Base-by-base conservation (phyloP, 148 eudicot species). In the Agrostemma githago region DNA sequence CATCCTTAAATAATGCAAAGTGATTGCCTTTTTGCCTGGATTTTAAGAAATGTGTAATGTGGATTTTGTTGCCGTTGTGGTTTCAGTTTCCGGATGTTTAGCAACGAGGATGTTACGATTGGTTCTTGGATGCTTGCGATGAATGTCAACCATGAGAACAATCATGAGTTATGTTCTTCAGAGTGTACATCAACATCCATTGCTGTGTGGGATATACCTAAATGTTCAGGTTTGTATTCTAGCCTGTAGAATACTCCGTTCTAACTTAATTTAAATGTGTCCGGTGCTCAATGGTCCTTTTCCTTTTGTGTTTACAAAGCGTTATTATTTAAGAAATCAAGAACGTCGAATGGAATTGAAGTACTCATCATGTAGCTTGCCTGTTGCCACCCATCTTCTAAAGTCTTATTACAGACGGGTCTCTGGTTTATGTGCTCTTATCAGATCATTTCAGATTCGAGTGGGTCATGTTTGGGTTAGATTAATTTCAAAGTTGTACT, bases 41-140 rank as follows among this genome's bases (percentile, higher is more conserved):
- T 51, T 12, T 51, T 15, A 51, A 11, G 1, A 51, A 51, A 51
- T 12, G 56, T 7, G 34, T n/a, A 60, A 2, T 60, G 20, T 60
- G 63, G 26, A 60, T 60, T 6, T 59, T 60, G 63, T 63, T 21
- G 67, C 76, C 58, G 68, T 77, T 62, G 19, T 69, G 62, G 58
- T 74, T 83, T 73, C 91, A 93, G 98, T 76, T 89, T 91, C 75
- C 91, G 98, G 75, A 91, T 91, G 97, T 93, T 93, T 71, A 93
- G 95, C 84, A 93, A 93, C 77, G 98, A 93, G 81, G 98, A 93
- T 85, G 95, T 91, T 21, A 93, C 97, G 3, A 91, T 93, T 66
- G 97, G 98, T 48, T 86, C 98, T 14, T 93, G 98, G 98, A 93
- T 93, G 97, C 94, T 93, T 70, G 98, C 98, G 19, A 94, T 94